A percentile compares a stretch with the other conserved stretches of the same genome.
Conservation (phyloP, 208 protist genomes). For the Leishmania braziliensis region DNA sequence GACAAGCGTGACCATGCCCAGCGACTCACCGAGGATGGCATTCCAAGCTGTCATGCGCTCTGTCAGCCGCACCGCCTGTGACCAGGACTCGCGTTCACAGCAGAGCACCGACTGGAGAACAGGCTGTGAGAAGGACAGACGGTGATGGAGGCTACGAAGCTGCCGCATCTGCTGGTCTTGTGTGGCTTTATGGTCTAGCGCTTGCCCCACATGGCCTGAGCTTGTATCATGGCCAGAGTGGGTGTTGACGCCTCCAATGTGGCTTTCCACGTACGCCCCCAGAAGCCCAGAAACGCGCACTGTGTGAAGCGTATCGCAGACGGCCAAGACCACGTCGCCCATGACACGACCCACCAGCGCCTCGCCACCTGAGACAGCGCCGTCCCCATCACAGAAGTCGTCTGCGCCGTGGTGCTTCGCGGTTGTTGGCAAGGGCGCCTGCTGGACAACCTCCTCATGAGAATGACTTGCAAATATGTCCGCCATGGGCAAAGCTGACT, state of each 20-base stretch:
- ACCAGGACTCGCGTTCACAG: slow-evolving; percentile 32
- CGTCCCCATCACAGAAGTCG: background rate
- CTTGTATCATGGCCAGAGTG: background rate
- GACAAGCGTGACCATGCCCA: background rate
- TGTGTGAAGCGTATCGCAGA: slow-evolving; percentile 13
- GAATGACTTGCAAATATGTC: background rate
- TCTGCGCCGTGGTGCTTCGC: background rate
- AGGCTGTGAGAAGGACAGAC: slow-evolving; percentile 7
- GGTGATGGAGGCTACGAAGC: background rate
- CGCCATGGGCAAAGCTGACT: background rate
- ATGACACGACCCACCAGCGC: slow-evolving; percentile 10
- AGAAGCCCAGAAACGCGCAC: slow-evolving; percentile 2
- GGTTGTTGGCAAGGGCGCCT: background rate
- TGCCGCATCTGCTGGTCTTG: background rate
- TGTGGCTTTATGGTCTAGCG: background rate
- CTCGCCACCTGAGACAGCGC: background rate
- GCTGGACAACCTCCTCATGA: background rate
- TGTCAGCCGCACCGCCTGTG: slow-evolving; percentile 16
- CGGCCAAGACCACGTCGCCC: slow-evolving; percentile 11
- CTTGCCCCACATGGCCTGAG: background rate
- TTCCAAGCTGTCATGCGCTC: slow-evolving; percentile 24
- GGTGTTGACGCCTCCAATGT: background rate
- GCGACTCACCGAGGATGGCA: background rate
- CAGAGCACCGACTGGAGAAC: slow-evolving; percentile 15
- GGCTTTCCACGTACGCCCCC: background rate